phyloP scores from a whole-genome alignment of 495 filamentous ascomycete genomes.

The Bombardia bombarda region DNA sequence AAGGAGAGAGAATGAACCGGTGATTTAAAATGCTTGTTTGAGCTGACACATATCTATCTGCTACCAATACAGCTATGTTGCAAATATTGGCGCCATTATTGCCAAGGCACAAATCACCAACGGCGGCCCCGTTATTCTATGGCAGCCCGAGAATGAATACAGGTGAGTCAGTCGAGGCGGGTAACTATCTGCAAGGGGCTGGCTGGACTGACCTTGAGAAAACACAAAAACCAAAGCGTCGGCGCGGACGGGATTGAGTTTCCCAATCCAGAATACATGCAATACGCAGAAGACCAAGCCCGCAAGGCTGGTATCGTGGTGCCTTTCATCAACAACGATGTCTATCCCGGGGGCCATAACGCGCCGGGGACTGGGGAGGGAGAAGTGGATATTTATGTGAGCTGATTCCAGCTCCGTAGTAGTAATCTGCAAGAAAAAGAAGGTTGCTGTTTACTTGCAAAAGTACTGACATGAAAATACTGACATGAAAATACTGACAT shows the following conservation, averaged over 20 bases:
- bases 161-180: slow-evolving; percentile 9
- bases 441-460: no score
- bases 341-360: slow-evolving; percentile 46
- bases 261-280: slow-evolving; percentile 59
- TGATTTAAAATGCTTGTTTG: no score
- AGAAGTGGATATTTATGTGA: slow-evolving; percentile 61
- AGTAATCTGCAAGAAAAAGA: no score
- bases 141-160: slow-evolving; percentile 79
- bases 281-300: slow-evolving; percentile 60
- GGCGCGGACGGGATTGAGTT: slow-evolving; percentile 15
- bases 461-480: no score
- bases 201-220: neutral
- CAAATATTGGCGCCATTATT: slow-evolving; percentile 51
- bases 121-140: slow-evolving; percentile 67
- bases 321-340: slow-evolving; percentile 73
- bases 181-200: neutral
- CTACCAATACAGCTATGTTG: slow-evolving; percentile 37
- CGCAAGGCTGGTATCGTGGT: slow-evolving; percentile 62
- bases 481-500: no score
- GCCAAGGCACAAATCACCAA: slow-evolving; percentile 72
- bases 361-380: slow-evolving; percentile 57
- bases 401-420: neutral
- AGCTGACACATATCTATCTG: no score
- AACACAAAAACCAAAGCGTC: neutral
- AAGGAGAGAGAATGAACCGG: no score